phyloP scores from a whole-genome alignment of 2,329 filamentous ascomycete species.

The Trichophyton rubrum region DNA sequence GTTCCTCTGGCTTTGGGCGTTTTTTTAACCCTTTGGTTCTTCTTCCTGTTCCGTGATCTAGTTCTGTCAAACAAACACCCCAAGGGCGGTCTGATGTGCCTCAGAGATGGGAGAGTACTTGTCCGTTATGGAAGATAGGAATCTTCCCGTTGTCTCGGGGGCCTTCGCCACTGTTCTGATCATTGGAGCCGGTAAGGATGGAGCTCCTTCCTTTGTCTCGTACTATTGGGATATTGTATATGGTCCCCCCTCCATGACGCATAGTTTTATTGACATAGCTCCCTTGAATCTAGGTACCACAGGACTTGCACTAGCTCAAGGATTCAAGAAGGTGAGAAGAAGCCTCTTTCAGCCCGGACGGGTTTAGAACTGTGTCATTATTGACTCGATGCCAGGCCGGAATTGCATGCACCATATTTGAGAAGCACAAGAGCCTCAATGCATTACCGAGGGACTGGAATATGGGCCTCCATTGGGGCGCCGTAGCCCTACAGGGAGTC shows the following conservation, averaged over 20 bases:
- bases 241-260: not conserved
- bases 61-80: not conserved
- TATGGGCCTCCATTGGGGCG: conserved; percentile 49
- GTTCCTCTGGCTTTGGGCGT: not conserved
- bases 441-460: conserved; percentile 33
- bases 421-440: conserved; percentile 1
- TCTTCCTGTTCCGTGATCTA: not conserved
- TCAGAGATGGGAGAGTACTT: not conserved
- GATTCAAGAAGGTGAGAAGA: conserved; percentile 26
- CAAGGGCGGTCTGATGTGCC: not conserved
- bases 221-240: not conserved
- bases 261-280: not conserved
- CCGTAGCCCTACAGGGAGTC: conserved; percentile 9
- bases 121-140: not conserved
- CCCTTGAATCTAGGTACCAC: conserved; percentile 24
- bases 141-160: not conserved
- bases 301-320: conserved; percentile 31
- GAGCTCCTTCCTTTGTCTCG: not conserved
- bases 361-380: not conserved
- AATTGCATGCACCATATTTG: conserved; percentile 3
- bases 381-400: conserved; percentile 13
- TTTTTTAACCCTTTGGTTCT: not conserved
- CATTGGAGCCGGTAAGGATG: conserved; percentile 4
- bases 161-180: conserved; percentile 3
- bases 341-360: not conserved